A percentile compares a stretch with the other conserved stretches of the same genome.
These are phyloP conservation scores for Eragrostis tef DNA, from an alignment of 202 grass and related monocot genomes.

Conservation along the genomic window DNA sequence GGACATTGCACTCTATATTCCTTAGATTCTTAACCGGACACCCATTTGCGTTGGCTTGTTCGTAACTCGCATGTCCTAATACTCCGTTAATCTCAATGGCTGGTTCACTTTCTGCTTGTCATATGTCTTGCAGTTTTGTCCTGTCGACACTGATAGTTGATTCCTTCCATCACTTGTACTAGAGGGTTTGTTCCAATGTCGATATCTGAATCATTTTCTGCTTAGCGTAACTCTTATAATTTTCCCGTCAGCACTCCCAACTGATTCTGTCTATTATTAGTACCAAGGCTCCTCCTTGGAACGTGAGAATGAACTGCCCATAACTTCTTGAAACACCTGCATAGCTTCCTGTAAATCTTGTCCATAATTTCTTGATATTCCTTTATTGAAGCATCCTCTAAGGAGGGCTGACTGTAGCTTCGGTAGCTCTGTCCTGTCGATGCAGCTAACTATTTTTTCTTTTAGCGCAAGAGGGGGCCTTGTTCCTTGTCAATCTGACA, in stretches of 20 bases:
- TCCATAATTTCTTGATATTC: slow-evolving; percentile 21
- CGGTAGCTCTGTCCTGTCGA: background rate
- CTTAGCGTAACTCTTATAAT: background rate
- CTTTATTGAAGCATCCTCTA: background rate
- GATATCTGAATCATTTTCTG: slow-evolving; percentile 16
- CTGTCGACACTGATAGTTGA: slow-evolving; percentile 11
- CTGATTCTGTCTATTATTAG: slow-evolving; percentile 9
- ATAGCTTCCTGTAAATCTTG: background rate
- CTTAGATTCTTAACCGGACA: slow-evolving; percentile 43
- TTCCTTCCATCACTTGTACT: slow-evolving; percentile 13
- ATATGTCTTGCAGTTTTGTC: slow-evolving; percentile 15
- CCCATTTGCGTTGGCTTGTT: slow-evolving; percentile 43
- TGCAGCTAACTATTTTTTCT: background rate
- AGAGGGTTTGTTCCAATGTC: background rate
- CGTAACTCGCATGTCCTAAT: slow-evolving; percentile 38
- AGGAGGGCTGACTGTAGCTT: background rate
- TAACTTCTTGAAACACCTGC: background rate
- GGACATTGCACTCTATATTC: slow-evolving; percentile 40
- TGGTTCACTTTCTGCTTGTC: slow-evolving; percentile 33
- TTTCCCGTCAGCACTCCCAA: slow-evolving; percentile 8
- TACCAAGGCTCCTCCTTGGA: background rate
- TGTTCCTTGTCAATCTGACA: slow-evolving; percentile 8
- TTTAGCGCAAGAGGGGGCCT: background rate
- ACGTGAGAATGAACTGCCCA: background rate
- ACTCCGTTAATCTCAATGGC: slow-evolving; percentile 30